Evolutionary conservation across 257 asterid species (phyloP), one percentile per base, ranked within the genome.

Genomic region (Ligustrum vulgare): DNA sequence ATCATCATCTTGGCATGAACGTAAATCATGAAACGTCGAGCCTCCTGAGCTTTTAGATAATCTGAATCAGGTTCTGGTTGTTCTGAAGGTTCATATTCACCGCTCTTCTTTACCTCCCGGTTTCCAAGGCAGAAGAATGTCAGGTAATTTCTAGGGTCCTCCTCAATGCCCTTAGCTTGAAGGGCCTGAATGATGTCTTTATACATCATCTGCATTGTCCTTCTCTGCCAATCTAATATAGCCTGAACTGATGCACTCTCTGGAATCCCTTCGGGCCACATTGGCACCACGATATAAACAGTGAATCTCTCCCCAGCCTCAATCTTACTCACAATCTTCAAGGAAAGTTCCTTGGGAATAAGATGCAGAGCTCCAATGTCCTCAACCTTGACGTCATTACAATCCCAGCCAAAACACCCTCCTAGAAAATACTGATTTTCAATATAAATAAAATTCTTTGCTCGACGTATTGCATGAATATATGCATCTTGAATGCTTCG

Each of bases 211-310:
- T 86, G 90, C 93, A 94, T 91, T 7, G 98, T 94, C 79, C 97
- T 79, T 89, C 85, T 90, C 80, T 91, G 98, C 98, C 97, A 94
- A 77, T 94, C 96, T 72, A 94, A 77, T 78, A 94, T 94, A 64
- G 98, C 97, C 87, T 94, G 98, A 77, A 94, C 98, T 0, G 98
- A 91, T 22, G 91, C 97, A 78, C 97, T 91, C 85, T 86, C 97
- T 1, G 98, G 98, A 13, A 94, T 64, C 72, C 98, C 97, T 81
- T 94, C 97, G 0, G 98, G 98, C 97, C 98, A 94, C 98, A 94
- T 91, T 25, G 98, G 98, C 67, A 94, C 95, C 41, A 94, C 90
- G 32, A 92, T 65, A 71, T 94, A 94, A 23, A 88, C 98, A 0
- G 96, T 86, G 79, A 94, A 94, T 83, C 96, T 88, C 78, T 94